Evolutionary conservation across 768 basidiomycete species (phyloP), one percentile per base, ranked within the genome.

Genomic region (Mycena polygramma): DNA sequence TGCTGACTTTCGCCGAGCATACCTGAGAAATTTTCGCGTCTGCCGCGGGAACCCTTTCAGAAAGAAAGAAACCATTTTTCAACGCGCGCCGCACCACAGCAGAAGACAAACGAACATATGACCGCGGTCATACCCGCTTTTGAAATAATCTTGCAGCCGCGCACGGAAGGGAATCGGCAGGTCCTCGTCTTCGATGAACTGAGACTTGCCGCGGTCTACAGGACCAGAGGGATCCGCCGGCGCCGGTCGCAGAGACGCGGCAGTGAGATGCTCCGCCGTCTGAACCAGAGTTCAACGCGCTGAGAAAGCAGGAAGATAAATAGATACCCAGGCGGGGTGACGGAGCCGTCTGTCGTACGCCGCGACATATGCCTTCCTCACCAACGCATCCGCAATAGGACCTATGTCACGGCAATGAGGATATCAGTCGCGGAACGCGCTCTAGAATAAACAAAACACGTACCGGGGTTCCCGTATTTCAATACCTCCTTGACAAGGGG

Each of bases 251-350:
- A 98, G 82, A 0, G 92, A 92, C 1, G 92, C 88, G 9, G 89
- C 87, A 0, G 96, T 98, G 43, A 99, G 85, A 78, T 99, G 97
- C 79, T 99, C 96, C 7, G 96, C 98, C 0, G 97, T 98, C 97
- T 97, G n/a, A 69, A 70, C 36, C 13, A 57, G 45, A 35, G 45
- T 15, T 61, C 22, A 17, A 53, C 63, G 46, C 53, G 61, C 17
- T 36, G 20, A 30, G 30, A 30, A 35, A 43, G n/a, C 37, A 55
- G 30, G 30, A 2, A 30, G 30, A 30, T 13, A 11, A 22, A 17
- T 24, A 75, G 88, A 55, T 77, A 97, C 96, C 97, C 97, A 99
- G 39, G 96, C 89, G 3, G 97, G 96, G 82, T 99, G 97, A 20
- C 95, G 86, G 65, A 97, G 82, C 15, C 94, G 86, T 62, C 98